Evolutionary conservation across 495 filamentous ascomycete genomes (phyloP).

Genomic region (Haplographium delicatum): DNA sequence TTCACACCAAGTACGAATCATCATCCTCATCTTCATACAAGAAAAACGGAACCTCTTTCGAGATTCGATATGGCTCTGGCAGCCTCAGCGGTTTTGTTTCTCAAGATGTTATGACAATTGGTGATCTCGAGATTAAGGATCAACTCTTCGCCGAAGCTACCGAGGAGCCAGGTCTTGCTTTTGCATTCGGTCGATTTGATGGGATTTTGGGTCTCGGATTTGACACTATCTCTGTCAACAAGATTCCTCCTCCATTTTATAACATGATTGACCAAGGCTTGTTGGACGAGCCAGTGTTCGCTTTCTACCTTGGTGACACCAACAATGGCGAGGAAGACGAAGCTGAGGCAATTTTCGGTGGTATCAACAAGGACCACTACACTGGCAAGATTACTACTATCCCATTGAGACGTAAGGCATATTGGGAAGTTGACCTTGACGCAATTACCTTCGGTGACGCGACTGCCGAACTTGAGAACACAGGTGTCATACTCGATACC

Average conservation of each 20-base stretch:
- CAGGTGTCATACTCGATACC: slow-evolving; percentile 95
- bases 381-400: slow-evolving; percentile 87
- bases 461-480: slow-evolving; percentile 82
- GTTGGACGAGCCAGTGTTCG: slow-evolving; percentile 88
- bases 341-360: slow-evolving; percentile 90
- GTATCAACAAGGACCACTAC: slow-evolving; percentile 81
- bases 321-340: slow-evolving; percentile 63
- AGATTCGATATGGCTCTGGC: slow-evolving; percentile 94
- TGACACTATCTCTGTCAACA: slow-evolving; percentile 93
- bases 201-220: slow-evolving; percentile 96
- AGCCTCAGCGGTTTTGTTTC: slow-evolving; percentile 93
- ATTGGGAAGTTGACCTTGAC: slow-evolving; percentile 98
- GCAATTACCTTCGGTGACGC: slow-evolving; percentile 80
- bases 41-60: slow-evolving; percentile 86
- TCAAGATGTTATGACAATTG: slow-evolving; percentile 77
- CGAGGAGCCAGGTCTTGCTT: slow-evolving; percentile 88
- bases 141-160: slow-evolving; percentile 97
- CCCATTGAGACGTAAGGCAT: slow-evolving; percentile 94
- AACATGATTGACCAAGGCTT: slow-evolving; percentile 85
- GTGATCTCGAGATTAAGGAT: slow-evolving; percentile 77
- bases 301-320: slow-evolving; percentile 86
- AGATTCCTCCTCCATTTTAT: slow-evolving; percentile 93
- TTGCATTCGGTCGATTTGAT: slow-evolving; percentile 97
- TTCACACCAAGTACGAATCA: slow-evolving; percentile 95
- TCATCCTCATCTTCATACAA: slow-evolving; percentile 87